Evolutionary conservation across 352 stramenopile genomes (phyloP), one percentile per base, ranked within the genome.

Genomic region (Pythium periplocum): DNA sequence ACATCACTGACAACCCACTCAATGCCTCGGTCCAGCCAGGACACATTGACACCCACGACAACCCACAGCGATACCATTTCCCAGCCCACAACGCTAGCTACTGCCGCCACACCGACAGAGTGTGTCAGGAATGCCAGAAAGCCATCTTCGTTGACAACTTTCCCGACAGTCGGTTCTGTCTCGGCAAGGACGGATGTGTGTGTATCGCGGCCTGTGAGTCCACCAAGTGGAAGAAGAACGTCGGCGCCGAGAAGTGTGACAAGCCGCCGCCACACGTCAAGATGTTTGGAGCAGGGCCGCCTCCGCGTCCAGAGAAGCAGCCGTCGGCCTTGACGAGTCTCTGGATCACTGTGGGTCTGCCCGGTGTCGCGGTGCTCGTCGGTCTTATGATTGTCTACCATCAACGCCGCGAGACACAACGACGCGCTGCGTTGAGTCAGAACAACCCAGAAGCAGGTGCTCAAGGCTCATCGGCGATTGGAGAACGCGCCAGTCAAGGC

Each of bases 31-130:
- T 59, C 51, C 34, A 45, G 4, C 4, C 37, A 37, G 2, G 45
- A 31, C 26, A 35, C 37, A 4, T 32, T 33, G 34, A 17, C 46
- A 48, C 2, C 55, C 47, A 3, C 43, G 49, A 17, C 49, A 47
- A 6, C 50, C 59, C 12, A 64, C 55, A 34, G 17, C 17, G 17
- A 26, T 26, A 63, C 63, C 79, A 64, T 54, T 86, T 72, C 55
- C 65, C 70, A 12, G 74, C 69, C 0, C 66, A 54, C 36, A 83
- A 86, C 63, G 72, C 68, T 0, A 73, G 61, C 0, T 86, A 86
- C 55, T 86, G 75, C 52, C 59, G 65, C 5, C 33, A 48, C 6
- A 64, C 6, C 7, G 70, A 79, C 40, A 41, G 43, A 1, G 55
- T 56, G 0, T 79, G 70, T 37, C 35, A 45, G 2, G 39, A 64